phyloP scores from a whole-genome alignment of 192 early-diverging fungal genomes.

The Entophlyctis luteolus region DNA sequence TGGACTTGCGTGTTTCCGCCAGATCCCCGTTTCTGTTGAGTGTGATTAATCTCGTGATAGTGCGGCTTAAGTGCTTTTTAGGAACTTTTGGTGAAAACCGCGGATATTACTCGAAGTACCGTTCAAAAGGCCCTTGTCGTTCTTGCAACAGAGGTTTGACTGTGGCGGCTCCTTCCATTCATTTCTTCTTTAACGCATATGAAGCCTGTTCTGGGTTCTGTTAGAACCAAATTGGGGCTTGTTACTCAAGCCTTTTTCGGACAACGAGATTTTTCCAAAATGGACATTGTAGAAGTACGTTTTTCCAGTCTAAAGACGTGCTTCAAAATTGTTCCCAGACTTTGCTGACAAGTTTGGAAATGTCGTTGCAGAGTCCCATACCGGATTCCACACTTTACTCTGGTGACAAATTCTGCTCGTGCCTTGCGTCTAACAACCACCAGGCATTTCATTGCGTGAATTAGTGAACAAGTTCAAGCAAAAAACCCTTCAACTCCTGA shows the following conservation, averaged over 20 bases:
- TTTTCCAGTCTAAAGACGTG: too few species aligned
- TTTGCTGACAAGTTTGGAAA: constrained; percentile 57
- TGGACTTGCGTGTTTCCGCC: constrained; percentile 78
- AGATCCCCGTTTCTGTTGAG: constrained; percentile 62
- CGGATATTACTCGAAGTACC: constrained; percentile 72
- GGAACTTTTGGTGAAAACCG: constrained; percentile 66
- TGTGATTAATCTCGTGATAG: too few species aligned
- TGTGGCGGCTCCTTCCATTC: constrained; percentile 8
- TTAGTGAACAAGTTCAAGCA: constrained; percentile 68
- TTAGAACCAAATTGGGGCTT: constrained; percentile 68
- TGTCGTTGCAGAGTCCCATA: constrained; percentile 50
- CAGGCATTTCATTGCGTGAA: constrained; percentile 69
- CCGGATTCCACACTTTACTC: constrained; percentile 65
- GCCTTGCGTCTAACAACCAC: background rate
- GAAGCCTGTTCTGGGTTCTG: constrained; percentile 64
- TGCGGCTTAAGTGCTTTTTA: constrained; percentile 30
- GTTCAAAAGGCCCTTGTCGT: constrained; percentile 82
- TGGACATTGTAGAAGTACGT: constrained; percentile 64
- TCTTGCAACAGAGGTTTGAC: constrained; percentile 52
- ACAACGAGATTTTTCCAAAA: constrained; percentile 73
- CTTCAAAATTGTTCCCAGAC: constrained; percentile 47
- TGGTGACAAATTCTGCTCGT: constrained; percentile 42
- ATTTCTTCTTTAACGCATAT: background rate
- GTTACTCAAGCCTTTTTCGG: constrained; percentile 77
- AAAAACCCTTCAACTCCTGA: constrained; percentile 71